phyloP scores from a whole-genome alignment of 208 protist genomes.

The Trypanosoma lewisi region DNA sequence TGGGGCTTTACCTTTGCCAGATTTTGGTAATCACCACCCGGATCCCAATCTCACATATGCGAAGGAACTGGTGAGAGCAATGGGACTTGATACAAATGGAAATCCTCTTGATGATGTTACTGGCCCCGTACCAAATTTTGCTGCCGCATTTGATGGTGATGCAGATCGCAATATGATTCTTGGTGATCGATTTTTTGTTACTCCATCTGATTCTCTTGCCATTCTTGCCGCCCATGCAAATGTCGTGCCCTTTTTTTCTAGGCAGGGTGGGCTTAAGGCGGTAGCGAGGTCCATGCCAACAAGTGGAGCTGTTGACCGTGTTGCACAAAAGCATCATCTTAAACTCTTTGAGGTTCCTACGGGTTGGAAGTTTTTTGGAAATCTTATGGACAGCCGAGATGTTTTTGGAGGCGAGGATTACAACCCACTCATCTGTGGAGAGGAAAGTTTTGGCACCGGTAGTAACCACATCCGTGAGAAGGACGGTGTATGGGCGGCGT shows the following conservation, averaged over 20 bases:
- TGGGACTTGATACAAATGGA: conserved; percentile 78
- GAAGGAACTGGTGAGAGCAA: conserved; percentile 84
- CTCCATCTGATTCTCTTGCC: conserved; percentile 97
- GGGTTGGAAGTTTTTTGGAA: conserved; percentile 99
- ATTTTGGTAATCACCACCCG: conserved; percentile 96
- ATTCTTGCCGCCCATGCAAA: conserved; percentile 93
- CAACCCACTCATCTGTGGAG: conserved; percentile 94
- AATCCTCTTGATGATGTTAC: conserved; percentile 26
- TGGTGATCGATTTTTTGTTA: conserved; percentile 95
- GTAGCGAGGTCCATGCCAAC: conserved; percentile 97
- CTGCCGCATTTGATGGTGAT: conserved; percentile 97
- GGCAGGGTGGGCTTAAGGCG: conserved; percentile 64
- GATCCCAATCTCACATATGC: conserved; percentile 99
- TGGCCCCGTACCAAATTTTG: conserved; percentile 80
- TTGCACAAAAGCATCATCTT: conserved; percentile 70
- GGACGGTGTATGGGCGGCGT: conserved; percentile 97
- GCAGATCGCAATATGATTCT: conserved; percentile 98
- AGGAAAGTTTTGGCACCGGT: conserved; percentile 98
- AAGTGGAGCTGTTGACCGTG: conserved; percentile 89
- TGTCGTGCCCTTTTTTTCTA: conserved; percentile 92
- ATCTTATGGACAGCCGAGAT: conserved; percentile 95
- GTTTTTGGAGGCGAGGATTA: conserved; percentile 58
- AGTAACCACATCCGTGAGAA: conserved; percentile 98
- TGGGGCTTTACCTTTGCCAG: conserved; percentile 61
- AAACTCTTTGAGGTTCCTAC: conserved; percentile 93